Conservation (phyloP, 768 basidiomycete species). For the Termitomyces titanicus region DNA sequence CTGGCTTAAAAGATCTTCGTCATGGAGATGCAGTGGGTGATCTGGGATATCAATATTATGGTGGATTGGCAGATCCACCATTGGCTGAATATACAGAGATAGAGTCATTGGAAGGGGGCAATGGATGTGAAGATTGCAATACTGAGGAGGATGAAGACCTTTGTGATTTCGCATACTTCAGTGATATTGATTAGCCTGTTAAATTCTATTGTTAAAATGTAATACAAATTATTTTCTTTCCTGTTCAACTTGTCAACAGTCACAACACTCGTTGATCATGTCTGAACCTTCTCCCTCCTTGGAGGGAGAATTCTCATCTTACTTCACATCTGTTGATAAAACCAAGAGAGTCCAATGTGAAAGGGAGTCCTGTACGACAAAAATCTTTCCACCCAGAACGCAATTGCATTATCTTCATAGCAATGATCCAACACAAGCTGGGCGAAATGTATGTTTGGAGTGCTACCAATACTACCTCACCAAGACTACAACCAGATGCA, state of each 20-base stretch:
- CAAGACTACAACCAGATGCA: not conserved
- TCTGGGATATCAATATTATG: not conserved
- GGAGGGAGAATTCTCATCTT: not conserved
- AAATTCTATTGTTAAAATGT: no score
- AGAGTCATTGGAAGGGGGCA: not conserved
- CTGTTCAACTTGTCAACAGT: no score
- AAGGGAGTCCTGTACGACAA: not conserved
- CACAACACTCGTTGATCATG: no score
- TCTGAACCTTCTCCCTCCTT: no score
- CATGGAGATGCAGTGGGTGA: not conserved
- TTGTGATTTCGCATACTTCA: not conserved
- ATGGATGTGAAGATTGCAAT: no score
- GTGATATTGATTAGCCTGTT: not conserved
- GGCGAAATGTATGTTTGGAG: not conserved
- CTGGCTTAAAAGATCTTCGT: not conserved
- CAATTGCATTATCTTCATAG: not conserved
- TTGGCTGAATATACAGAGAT: not conserved
- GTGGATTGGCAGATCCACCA: not conserved
- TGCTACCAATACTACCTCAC: not conserved
- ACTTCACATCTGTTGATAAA: not conserved
- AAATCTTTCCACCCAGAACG: not conserved
- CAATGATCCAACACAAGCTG: not conserved
- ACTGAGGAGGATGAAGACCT: not conserved
- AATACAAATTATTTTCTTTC: not conserved
- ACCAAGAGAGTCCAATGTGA: not conserved